Conservation (phyloP, 257 asterid species). For the Solanum rostratum region DNA sequence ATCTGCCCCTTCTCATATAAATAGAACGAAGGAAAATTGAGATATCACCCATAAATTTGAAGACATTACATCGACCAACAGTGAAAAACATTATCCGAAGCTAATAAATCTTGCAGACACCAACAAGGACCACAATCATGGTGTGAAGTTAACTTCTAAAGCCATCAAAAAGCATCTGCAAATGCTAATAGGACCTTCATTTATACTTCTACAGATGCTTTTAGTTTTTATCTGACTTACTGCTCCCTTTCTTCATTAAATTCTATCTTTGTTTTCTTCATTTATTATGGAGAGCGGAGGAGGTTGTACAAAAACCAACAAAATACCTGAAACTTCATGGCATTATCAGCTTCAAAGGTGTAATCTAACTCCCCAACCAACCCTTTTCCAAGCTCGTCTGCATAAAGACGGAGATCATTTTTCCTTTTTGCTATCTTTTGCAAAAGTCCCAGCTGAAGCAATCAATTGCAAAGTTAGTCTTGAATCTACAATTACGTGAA, state of each 20-base stretch:
- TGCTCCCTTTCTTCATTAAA: background rate
- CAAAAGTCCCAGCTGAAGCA: conserved; percentile 75
- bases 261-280: background rate
- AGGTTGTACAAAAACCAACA: background rate
- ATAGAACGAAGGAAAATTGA: background rate
- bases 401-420: conserved; percentile 75
- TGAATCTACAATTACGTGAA: conserved; percentile 8
- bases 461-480: conserved; percentile 10
- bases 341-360: conserved; percentile 86
- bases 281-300: background rate
- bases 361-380: conserved; percentile 92
- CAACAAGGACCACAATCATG: background rate
- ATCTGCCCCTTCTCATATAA: background rate
- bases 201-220: background rate
- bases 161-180: background rate
- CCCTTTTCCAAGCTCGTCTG: conserved; percentile 98
- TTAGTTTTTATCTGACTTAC: background rate
- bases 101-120: background rate
- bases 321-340: conserved; percentile 67
- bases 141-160: background rate
- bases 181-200: background rate
- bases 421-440: conserved; percentile 77
- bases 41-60: background rate
- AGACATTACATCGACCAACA: background rate
- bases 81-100: background rate